Conservation (phyloP, 2,329 filamentous ascomycete genomes). For the Bipolaris sorokiniana region DNA sequence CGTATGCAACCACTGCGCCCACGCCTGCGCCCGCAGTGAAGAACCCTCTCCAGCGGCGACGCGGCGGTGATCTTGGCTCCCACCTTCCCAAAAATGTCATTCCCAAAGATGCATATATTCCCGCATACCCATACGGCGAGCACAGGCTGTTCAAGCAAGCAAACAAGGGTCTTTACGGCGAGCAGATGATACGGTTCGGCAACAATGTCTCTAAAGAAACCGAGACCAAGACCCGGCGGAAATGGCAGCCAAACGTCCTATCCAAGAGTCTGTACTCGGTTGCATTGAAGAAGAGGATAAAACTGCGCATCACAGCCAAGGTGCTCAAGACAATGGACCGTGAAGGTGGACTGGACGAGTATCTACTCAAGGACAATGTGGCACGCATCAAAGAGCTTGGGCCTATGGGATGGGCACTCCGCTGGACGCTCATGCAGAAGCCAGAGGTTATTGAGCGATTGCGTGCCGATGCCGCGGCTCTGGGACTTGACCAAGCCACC, state of each 20-base stretch:
- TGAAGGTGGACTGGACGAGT: conserved; percentile 87
- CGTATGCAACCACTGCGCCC: conserved; percentile 35
- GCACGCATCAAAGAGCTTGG: conserved; percentile 84
- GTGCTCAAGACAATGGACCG: conserved; percentile 74
- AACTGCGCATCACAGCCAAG: conserved; percentile 71
- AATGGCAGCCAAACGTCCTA: conserved; percentile 76
- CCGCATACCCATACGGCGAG: conserved; percentile 73
- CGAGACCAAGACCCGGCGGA: conserved; percentile 72
- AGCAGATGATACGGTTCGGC: conserved; percentile 74
- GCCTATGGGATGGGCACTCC: conserved; percentile 84
- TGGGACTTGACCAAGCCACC: conserved; percentile 65
- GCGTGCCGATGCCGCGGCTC: conserved; percentile 64
- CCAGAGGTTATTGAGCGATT: conserved; percentile 69
- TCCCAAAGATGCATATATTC: conserved; percentile 40
- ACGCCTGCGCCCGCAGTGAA: conserved; percentile 23
- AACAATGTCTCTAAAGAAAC: conserved; percentile 75
- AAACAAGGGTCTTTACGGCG: conserved; percentile 75
- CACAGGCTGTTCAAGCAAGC: conserved; percentile 78
- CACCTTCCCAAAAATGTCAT: conserved; percentile 46
- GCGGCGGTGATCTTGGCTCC: conserved; percentile 45
- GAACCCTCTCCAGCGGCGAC: conserved; percentile 36
- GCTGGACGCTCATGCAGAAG: conserved; percentile 89
- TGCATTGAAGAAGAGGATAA: conserved; percentile 66
- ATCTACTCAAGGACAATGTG: conserved; percentile 81
- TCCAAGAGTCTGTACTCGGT: conserved; percentile 71